Evolutionary conservation across 768 basidiomycete genomes (phyloP).

Genomic region (Auriculariales sp.): DNA sequence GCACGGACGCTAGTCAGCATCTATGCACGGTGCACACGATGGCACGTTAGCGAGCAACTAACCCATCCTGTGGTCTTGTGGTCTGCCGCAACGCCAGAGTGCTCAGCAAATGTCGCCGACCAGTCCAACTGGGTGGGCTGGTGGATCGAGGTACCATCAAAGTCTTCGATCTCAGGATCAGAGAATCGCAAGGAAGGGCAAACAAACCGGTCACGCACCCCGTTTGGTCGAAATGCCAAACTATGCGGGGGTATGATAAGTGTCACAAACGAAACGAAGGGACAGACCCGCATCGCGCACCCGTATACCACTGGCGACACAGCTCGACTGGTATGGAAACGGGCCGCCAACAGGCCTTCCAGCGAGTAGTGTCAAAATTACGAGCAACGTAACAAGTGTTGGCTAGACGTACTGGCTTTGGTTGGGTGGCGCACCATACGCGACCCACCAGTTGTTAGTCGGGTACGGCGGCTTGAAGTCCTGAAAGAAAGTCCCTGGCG

Average conservation of each 20-base stretch:
- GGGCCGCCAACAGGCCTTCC: constrained; percentile 18
- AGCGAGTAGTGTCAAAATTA: neutral
- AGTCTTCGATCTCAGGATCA: constrained; percentile 5
- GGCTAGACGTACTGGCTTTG: constrained; percentile 11
- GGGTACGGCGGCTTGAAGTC: constrained; percentile 20
- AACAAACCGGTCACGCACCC: neutral
- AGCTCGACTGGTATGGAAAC: constrained; percentile 18
- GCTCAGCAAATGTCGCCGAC: constrained; percentile 18
- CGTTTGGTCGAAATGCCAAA: constrained; percentile 18
- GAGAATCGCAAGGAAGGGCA: neutral
- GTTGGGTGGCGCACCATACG: constrained; percentile 16
- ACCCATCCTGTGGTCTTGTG: constrained; percentile 22
- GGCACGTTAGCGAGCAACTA: no score
- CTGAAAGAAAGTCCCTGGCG: constrained; percentile 21
- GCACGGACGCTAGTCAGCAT: neutral
- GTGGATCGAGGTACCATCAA: constrained; percentile 20
- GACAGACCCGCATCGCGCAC: no score
- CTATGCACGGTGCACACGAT: neutral
- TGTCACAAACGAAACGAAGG: no score
- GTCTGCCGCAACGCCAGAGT: constrained; percentile 16
- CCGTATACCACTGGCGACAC: constrained; percentile 13
- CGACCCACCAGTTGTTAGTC: constrained; percentile 23
- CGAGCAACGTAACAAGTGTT: neutral
- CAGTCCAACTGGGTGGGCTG: constrained; percentile 20
- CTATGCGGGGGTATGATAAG: neutral